phyloP scores from a whole-genome alignment of 371 early-diverging fungal genomes.

The Dinochytrium kinnereticum region DNA sequence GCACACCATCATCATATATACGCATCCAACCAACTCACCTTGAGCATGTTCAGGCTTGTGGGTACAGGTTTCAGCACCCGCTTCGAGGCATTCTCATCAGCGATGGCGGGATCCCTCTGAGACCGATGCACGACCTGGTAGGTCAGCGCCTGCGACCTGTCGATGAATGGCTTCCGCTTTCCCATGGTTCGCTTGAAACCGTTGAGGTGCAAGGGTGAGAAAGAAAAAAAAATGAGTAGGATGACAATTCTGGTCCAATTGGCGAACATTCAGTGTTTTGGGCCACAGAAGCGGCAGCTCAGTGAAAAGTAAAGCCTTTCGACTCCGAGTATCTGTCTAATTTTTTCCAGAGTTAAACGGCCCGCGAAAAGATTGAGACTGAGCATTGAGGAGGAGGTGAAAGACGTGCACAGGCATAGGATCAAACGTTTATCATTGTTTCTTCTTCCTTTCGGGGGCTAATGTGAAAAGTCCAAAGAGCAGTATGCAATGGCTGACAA shows the following conservation, averaged over 20 bases:
- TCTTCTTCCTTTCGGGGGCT: not conserved
- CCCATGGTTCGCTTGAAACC: constrained; percentile 39
- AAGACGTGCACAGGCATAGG: too few relatives aligned
- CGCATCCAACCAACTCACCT: constrained; percentile 50
- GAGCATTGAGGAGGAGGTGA: too few relatives aligned
- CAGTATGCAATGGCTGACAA: constrained; percentile 50
- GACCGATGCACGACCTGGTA: constrained; percentile 93
- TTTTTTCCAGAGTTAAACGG: too few relatives aligned
- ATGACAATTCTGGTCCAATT: too few relatives aligned
- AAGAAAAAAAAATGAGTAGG: not conserved
- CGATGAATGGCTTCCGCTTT: constrained; percentile 79
- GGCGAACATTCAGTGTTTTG: too few relatives aligned
- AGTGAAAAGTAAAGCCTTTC: too few relatives aligned
- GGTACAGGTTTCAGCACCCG: constrained; percentile 83
- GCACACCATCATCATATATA: not conserved
- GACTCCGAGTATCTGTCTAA: too few relatives aligned
- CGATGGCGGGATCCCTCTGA: constrained; percentile 91
- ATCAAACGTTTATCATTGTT: too few relatives aligned
- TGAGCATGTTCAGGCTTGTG: constrained; percentile 67
- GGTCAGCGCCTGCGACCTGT: constrained; percentile 80
- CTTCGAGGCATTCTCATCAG: constrained; percentile 77
- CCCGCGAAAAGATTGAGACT: too few relatives aligned
- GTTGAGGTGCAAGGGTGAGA: not conserved
- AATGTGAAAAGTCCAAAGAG: not conserved
- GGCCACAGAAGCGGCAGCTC: too few relatives aligned